Conservation (phyloP, 169 alveolate genomes). For the Eimeria acervulina region DNA sequence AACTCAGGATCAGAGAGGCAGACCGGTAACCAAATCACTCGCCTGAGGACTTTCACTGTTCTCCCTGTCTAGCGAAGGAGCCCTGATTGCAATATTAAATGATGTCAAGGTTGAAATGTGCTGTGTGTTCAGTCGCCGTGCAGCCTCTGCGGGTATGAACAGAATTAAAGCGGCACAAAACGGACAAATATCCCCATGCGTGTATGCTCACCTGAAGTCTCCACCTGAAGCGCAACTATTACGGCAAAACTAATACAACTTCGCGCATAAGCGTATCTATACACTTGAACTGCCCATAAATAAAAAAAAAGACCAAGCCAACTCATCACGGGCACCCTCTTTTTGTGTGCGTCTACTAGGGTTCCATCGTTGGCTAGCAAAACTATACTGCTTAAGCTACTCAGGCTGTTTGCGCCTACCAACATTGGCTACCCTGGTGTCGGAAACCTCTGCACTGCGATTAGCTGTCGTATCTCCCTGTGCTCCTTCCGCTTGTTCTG, state of each 20-base stretch:
- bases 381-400: not conserved
- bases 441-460: not conserved
- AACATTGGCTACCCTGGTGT: not conserved
- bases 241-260: not conserved
- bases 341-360: not conserved
- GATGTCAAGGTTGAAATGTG: constrained; percentile 45
- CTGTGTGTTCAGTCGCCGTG: constrained; percentile 41
- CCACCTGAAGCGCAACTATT: not conserved
- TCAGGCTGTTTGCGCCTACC: not conserved
- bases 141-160: constrained; percentile 1
- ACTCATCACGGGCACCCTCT: not conserved
- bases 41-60: not conserved
- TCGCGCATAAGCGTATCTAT: not conserved
- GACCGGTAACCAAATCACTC: not conserved
- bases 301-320: not conserved
- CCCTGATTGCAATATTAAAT: constrained; percentile 53
- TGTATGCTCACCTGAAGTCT: not conserved
- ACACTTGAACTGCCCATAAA: not conserved
- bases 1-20: not conserved
- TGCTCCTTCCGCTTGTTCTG: not conserved
- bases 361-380: not conserved
- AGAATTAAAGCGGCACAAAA: not conserved
- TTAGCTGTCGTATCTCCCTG: not conserved
- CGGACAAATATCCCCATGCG: not conserved
- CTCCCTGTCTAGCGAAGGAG: constrained; percentile 49